Conservation (phyloP, 1,139 yeast genomes). For the Lodderomyces metapsilosis region DNA sequence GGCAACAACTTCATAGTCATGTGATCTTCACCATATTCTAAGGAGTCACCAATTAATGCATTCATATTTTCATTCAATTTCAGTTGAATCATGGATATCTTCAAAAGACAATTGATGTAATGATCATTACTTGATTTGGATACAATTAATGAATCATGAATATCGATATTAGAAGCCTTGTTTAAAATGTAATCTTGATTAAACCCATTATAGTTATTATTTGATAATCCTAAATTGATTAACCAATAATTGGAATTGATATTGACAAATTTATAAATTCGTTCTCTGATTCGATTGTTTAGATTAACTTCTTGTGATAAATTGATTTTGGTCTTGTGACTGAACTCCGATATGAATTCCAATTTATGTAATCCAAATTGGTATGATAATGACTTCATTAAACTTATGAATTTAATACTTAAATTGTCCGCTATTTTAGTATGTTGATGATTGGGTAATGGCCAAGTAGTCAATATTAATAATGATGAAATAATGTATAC, state of each 20-base stretch:
- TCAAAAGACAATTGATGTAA: constrained; percentile 40
- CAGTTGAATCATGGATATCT: constrained; percentile 42
- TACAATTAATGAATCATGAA: constrained; percentile 13
- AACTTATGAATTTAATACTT: constrained; percentile 38
- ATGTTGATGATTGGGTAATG: constrained; percentile 31
- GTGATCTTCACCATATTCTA: constrained; percentile 11
- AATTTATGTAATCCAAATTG: constrained; percentile 47
- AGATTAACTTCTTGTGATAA: constrained; percentile 33
- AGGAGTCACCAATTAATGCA: constrained; percentile 23
- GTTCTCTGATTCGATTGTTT: constrained; percentile 39
- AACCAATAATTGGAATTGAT: constrained; percentile 48
- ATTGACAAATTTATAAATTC: constrained; percentile 45
- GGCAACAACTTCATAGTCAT: constrained; percentile 12
- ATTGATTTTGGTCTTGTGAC: constrained; percentile 41
- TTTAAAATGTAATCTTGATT: constrained; percentile 44
- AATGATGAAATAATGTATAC: constrained; percentile 41
- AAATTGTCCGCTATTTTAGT: constrained; percentile 35
- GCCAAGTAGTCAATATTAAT: constrained; percentile 47
- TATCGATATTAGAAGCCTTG: constrained; percentile 32
- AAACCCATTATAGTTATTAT: constrained; percentile 39
- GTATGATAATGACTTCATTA: constrained; percentile 40
- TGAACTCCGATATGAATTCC: constrained; percentile 44
- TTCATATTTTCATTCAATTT: constrained; percentile 42
- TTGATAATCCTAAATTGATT: constrained; percentile 39
- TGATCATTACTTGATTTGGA: constrained; percentile 23